Conservation (phyloP, 2,329 filamentous ascomycete genomes). For the Juglanconis juglandina region DNA sequence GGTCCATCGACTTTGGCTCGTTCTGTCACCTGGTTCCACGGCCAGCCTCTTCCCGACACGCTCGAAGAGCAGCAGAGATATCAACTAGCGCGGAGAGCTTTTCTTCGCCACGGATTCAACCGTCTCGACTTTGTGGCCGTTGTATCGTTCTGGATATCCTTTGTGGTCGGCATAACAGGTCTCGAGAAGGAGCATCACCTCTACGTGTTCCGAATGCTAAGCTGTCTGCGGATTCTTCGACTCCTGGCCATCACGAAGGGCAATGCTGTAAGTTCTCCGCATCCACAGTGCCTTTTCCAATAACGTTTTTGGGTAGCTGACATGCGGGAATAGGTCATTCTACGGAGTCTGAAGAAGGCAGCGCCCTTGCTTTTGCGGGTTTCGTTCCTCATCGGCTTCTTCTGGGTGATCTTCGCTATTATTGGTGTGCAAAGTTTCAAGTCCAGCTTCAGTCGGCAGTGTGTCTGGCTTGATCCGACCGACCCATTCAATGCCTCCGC, state of each 20-base stretch:
- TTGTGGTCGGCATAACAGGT: constrained; percentile 66
- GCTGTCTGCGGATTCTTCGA: constrained; percentile 86
- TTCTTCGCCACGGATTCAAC: constrained; percentile 93
- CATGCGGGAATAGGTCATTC: constrained; percentile 64
- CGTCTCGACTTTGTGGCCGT: constrained; percentile 92
- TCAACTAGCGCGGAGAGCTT: constrained; percentile 85
- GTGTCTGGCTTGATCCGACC: constrained; percentile 69
- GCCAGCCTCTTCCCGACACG: constrained; percentile 57
- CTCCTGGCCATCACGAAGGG: constrained; percentile 90
- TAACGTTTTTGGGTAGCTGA: background rate
- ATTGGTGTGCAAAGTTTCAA: constrained; percentile 97
- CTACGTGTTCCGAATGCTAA: constrained; percentile 94
- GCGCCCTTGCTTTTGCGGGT: constrained; percentile 89
- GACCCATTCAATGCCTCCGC: constrained; percentile 52
- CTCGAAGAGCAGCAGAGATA: constrained; percentile 75
- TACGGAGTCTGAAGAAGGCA: constrained; percentile 92
- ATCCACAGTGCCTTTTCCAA: background rate
- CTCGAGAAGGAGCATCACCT: constrained; percentile 69
- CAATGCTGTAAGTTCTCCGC: constrained; percentile 65
- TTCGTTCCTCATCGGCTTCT: constrained; percentile 90
- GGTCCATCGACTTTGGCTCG: constrained; percentile 67
- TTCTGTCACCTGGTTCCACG: constrained; percentile 73
- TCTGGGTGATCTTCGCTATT: constrained; percentile 96
- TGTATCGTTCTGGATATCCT: constrained; percentile 91
- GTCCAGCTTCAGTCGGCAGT: constrained; percentile 72